Conservation (phyloP, 1,284 basidiomycete genomes). For the Anthracocystis walkeri region DNA sequence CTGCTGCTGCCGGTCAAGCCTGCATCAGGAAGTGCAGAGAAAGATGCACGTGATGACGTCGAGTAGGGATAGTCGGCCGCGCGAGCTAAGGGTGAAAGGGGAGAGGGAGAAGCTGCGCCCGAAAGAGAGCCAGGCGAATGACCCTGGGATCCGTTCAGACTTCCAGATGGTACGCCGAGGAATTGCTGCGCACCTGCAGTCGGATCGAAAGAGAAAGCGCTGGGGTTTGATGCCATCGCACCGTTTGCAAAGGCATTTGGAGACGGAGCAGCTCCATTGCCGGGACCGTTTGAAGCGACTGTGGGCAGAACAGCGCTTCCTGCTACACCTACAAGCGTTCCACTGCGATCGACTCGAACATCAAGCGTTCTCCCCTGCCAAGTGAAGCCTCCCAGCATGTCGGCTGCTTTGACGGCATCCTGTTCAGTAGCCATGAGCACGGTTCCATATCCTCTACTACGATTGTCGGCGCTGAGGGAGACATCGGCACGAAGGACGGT, state of each 20-base stretch:
- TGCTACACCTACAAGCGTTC: constrained; percentile 49
- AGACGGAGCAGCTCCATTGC: background rate
- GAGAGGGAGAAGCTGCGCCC: constrained; percentile 24
- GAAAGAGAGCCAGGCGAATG: constrained; percentile 18
- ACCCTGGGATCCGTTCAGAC: constrained; percentile 2
- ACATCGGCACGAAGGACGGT: constrained; percentile 70
- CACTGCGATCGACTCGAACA: constrained; percentile 61
- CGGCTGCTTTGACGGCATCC: constrained; percentile 69
- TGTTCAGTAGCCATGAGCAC: constrained; percentile 67
- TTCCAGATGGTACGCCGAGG: constrained; percentile 29
- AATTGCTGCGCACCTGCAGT: constrained; percentile 12
- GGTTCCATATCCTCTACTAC: constrained; percentile 62
- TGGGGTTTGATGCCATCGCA: background rate
- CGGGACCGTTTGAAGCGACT: constrained; percentile 9
- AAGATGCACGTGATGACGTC: constrained; percentile 20
- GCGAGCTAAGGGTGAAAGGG: constrained; percentile 16
- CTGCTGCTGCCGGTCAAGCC: constrained; percentile 5
- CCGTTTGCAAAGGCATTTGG: constrained; percentile 13
- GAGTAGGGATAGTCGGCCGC: constrained; percentile 12
- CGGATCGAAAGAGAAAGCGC: constrained; percentile 8
- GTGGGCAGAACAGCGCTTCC: constrained; percentile 38
- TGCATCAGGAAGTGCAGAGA: constrained; percentile 22
- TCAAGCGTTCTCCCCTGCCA: constrained; percentile 68
- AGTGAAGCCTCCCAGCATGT: constrained; percentile 70
- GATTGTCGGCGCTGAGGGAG: constrained; percentile 67